Conservation (phyloP, 495 filamentous ascomycete species). For the Apiosordaria backusii region DNA sequence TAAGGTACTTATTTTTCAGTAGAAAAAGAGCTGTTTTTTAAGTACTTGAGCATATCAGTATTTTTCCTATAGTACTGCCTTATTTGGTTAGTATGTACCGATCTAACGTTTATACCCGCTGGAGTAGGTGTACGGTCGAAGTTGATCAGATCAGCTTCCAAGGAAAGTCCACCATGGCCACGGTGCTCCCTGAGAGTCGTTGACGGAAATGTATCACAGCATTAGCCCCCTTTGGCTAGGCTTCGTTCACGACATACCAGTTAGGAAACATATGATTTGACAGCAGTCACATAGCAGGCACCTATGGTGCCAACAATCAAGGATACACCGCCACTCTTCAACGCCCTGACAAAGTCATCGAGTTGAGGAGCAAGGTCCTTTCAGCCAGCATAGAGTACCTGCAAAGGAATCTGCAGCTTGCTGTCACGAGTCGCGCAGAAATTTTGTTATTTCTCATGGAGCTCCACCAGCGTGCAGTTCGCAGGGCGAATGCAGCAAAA, state of each 20-base stretch:
- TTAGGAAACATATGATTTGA: too few species aligned
- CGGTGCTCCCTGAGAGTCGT: too few species aligned
- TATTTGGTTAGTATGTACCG: too few species aligned
- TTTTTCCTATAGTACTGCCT: too few species aligned
- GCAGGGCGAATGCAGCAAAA: neutral
- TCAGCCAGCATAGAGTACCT: neutral
- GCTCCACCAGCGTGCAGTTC: slow-evolving; percentile 13
- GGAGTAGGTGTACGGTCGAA: neutral
- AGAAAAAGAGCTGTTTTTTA: too few species aligned
- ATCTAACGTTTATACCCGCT: too few species aligned
- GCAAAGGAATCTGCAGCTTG: slow-evolving; percentile 11
- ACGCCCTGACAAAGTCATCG: neutral
- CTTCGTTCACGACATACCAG: neutral
- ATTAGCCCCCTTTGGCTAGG: neutral
- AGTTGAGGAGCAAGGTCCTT: neutral
- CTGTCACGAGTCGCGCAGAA: slow-evolving; percentile 16
- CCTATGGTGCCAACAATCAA: neutral
- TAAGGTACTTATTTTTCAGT: too few species aligned
- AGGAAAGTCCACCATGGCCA: neutral
- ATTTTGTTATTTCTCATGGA: slow-evolving; percentile 2
- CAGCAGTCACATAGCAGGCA: neutral
- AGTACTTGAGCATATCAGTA: too few species aligned
- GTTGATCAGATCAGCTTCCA: neutral
- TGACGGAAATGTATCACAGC: too few species aligned
- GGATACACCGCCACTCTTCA: slow-evolving; percentile 15